Evolutionary conservation across 2,329 filamentous ascomycete species (phyloP).

Genomic region (Talaromyces islandicus): DNA sequence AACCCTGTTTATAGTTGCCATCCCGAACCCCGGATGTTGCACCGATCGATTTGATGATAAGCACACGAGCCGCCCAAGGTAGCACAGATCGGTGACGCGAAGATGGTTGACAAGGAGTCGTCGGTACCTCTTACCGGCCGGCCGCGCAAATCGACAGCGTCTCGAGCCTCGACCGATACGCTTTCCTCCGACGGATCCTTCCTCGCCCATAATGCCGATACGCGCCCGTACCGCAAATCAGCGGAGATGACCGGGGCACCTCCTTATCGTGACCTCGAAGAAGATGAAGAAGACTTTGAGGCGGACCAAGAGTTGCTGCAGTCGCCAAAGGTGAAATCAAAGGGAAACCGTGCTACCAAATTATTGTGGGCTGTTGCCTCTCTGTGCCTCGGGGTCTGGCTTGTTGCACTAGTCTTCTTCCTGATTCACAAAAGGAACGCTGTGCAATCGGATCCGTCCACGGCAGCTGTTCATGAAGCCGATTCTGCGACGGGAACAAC

Average conservation of each 20-base stretch:
- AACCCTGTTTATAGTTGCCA: not conserved
- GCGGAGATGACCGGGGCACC: slow-evolving; percentile 10
- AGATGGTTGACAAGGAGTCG: slow-evolving; percentile 10
- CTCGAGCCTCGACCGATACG: slow-evolving; percentile 27
- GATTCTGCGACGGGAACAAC: slow-evolving; percentile 24
- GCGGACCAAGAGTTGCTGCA: slow-evolving; percentile 21
- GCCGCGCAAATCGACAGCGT: slow-evolving; percentile 20
- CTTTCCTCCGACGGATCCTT: slow-evolving; percentile 27
- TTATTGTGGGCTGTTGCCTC: slow-evolving; percentile 35
- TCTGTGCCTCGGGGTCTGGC: slow-evolving; percentile 41
- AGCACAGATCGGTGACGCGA: slow-evolving; percentile 1
- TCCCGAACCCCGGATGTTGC: not conserved
- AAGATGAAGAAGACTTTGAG: slow-evolving; percentile 25
- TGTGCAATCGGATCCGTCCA: slow-evolving; percentile 21
- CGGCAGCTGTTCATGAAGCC: slow-evolving; percentile 21
- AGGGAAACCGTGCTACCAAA: slow-evolving; percentile 26
- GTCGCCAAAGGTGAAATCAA: slow-evolving; percentile 17
- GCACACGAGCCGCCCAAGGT: not conserved
- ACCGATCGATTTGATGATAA: not conserved
- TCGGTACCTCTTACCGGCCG: slow-evolving; percentile 22
- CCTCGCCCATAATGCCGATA: slow-evolving; percentile 22
- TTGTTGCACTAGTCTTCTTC: slow-evolving; percentile 40
- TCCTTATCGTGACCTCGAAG: slow-evolving; percentile 30
- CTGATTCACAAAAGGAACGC: slow-evolving; percentile 29
- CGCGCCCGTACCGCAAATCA: slow-evolving; percentile 4